Conservation (phyloP, 805 yeast species). For the Suhomyces sp. region DNA sequence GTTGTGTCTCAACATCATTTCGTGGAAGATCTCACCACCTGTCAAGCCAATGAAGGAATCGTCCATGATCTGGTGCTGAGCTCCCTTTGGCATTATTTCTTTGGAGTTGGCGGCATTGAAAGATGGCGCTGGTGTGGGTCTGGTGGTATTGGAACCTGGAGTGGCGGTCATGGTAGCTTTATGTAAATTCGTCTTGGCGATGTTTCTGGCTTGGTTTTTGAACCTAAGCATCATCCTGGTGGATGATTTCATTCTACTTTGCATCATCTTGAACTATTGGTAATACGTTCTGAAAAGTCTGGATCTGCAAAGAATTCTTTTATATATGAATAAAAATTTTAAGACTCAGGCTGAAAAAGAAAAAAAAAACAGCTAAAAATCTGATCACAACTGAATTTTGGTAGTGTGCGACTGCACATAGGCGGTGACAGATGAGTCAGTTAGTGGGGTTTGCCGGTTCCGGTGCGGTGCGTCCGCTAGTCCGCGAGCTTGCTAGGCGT, state of each 20-base stretch:
- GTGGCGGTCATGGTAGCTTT: conserved; percentile 28
- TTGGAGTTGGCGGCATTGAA: conserved; percentile 28
- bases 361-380: not conserved
- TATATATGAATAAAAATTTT: not conserved
- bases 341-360: not conserved
- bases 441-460: conserved; percentile 1
- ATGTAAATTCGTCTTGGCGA: conserved; percentile 28
- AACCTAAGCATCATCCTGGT: conserved; percentile 9
- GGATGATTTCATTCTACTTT: conserved; percentile 3
- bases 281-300: not conserved
- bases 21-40: conserved; percentile 99
- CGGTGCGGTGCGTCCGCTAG: conserved; percentile 1
- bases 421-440: not conserved
- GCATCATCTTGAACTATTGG: not conserved
- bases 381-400: not conserved
- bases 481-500: not conserved
- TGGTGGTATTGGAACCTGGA: conserved; percentile 14
- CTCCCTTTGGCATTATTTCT: not conserved
- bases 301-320: not conserved
- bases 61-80: conserved; percentile 46
- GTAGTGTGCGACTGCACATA: not conserved
- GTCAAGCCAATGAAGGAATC: conserved; percentile 90
- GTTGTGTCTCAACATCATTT: conserved; percentile 95
- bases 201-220: conserved; percentile 20
- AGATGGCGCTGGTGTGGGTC: conserved; percentile 51